A percentile compares a stretch with the other conserved stretches of the same genome.
phyloP scores from a whole-genome alignment of 441 rosid species.

The Eruca vesicaria region DNA sequence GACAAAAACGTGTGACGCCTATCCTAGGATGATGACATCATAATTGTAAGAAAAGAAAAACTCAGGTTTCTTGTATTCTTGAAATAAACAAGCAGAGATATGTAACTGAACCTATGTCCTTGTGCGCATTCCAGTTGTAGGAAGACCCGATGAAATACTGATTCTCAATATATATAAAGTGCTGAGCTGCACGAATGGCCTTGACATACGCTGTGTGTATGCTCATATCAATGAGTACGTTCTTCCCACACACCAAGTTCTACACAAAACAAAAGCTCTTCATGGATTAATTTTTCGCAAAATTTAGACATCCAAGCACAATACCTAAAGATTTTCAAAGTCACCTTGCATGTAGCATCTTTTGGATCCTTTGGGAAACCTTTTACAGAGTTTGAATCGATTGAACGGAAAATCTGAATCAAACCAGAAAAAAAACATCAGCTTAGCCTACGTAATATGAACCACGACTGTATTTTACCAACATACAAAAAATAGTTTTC shows the following conservation, averaged over 20 bases:
- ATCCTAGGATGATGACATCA: neutral
- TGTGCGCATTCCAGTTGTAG: constrained; percentile 67
- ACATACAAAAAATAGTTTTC: neutral
- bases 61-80: neutral
- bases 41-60: neutral
- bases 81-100: constrained; percentile 1
- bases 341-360: constrained; percentile 60
- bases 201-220: constrained; percentile 68
- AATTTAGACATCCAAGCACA: neutral
- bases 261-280: constrained; percentile 22
- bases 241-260: constrained; percentile 69
- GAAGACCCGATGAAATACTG: constrained; percentile 78
- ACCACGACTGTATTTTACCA: neutral
- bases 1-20: neutral
- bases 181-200: constrained; percentile 74
- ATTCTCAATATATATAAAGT: constrained; percentile 74
- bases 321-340: neutral
- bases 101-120: constrained; percentile 57
- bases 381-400: constrained; percentile 68
- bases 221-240: constrained; percentile 72
- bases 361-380: constrained; percentile 59
- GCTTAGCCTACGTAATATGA: neutral
- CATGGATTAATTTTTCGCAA: neutral
- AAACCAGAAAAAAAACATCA: constrained; percentile 17
- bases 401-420: constrained; percentile 63